These are phyloP conservation scores for Pleurotus tuber-regium DNA, from an alignment of 768 basidiomycete genomes.

Conservation along the genomic window DNA sequence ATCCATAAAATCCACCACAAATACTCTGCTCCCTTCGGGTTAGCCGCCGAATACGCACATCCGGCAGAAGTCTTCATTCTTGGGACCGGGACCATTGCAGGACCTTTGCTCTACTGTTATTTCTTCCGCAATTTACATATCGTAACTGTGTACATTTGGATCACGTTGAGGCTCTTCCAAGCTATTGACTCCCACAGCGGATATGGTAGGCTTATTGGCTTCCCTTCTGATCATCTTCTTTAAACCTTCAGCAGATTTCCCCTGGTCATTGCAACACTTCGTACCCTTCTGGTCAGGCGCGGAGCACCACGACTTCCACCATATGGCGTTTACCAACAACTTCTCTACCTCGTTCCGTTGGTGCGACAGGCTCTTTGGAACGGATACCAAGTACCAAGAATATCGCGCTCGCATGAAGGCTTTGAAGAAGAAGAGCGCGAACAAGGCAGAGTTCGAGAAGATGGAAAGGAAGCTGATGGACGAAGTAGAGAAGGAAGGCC, in stretches of 20 bases:
- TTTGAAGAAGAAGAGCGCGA: constrained; percentile 55
- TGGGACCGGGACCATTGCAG: constrained; percentile 85
- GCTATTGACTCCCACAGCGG: constrained; percentile 97
- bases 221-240: neutral
- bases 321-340: constrained; percentile 95
- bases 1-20: constrained; percentile 99
- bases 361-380: constrained; percentile 88
- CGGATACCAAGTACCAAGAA: constrained; percentile 84
- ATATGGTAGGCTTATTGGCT: constrained; percentile 58
- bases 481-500: constrained; percentile 74
- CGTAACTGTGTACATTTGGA: constrained; percentile 91
- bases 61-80: constrained; percentile 95
- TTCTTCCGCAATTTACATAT: constrained; percentile 82
- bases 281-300: constrained; percentile 97
- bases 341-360: constrained; percentile 93
- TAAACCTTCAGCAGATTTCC: constrained; percentile 65
- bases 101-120: constrained; percentile 84
- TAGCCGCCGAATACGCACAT: constrained; percentile 97
- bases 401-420: constrained; percentile 69
- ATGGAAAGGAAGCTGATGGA: constrained; percentile 63
- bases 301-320: constrained; percentile 98
- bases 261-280: constrained; percentile 92
- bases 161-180: constrained; percentile 91
- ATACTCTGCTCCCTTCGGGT: constrained; percentile 94
- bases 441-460: constrained; percentile 48